Base-by-base conservation (phyloP, 2,329 filamentous ascomycete genomes). In the Cladophialophora yegresii region DNA sequence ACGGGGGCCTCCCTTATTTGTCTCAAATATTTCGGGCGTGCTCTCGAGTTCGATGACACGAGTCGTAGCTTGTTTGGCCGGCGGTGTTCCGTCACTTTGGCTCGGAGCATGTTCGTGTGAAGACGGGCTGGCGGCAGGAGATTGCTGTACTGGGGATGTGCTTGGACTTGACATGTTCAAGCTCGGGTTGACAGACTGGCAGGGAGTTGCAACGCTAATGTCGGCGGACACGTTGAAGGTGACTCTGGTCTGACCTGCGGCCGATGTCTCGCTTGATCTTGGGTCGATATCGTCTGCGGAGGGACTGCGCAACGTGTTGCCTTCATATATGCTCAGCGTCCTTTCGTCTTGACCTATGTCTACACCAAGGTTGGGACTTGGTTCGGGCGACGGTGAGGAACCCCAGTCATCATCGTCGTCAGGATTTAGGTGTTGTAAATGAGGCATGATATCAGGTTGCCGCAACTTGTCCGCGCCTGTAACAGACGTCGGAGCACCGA, bases 321-420 rank as follows among this genome's bases (percentile, higher is more conserved):
- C 50, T 28, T 1, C 22, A 20, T 6, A 7, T 13, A 9, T 30
- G 16, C 28, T 53, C 12, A 22, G 20, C 6, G 16, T 53, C 5
- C 1, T 4, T 12, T 28, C 50, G 26, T 53, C 22, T 26, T 12
- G 16, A 9, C 8, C 20, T 16, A 2, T 3, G 7, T 26, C 20
- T 26, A 5, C 23, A n/a, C 3, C 2, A 16, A 8, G 49, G 13
- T 22, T 53, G 16, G 50, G 50, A 30, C 23, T 53, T 30, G 28
- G 16, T 53, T 53, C 50, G 26, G 23, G 23, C 13, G 50, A 26
- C 22, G 50, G 50, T 7, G 50, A 53, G 13, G 50, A 26, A 13
- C 23, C 50, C 50, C 50, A 30, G 50, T 53, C 50, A 30, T 32
- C 50, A 13, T 53, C 50, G 13, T 30, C 50, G 50, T 53, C 50